Base-by-base conservation (phyloP, 805 yeast species). In the Yarrowia divulgata region DNA sequence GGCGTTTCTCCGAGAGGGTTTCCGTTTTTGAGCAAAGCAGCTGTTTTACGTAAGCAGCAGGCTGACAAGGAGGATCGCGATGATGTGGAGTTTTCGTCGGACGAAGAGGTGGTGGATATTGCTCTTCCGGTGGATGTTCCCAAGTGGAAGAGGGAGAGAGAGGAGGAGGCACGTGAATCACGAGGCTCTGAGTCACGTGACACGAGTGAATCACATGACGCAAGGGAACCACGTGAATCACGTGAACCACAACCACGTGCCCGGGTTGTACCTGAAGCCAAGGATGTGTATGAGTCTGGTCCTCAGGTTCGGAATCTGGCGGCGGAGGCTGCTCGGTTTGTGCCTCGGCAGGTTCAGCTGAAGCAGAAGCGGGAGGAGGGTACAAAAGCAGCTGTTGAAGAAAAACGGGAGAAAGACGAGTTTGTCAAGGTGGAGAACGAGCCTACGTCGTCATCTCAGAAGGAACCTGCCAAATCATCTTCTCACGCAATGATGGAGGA, bases 1-100 rank as follows among this genome's bases (percentile, higher is more conserved):
- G 77, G 77, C 1, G 46, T 50, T 19, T 72, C 77, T 12, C 77
- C 76, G 0, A 48, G 70, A 32, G 85, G 83, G 55, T 79, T 81
- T 1, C 71, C 72, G 14, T 60, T 13, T 18, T 4, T 60, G 18
- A 43, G 43, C 16, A 60, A 60, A 14, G 9, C 40, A 1, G 57
- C 40, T 3, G 57, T 35, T 4, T 23, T 48, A 29, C 48, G 52
- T 6, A 60, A 60, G 42, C 42, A 60, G 42, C 42, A 5, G 18
- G 8, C 3, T 7, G 68, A 48, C 14, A 37, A 63, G n/a, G 32
- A 9, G 1, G 68, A 48, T 10, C 10, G 18, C 2, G 55, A 48
- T 6, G 48, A 63, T 7, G 57, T 48, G 3, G 68, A 63, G 48
- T 49, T 23, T 40, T 63, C 68, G 46, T 48, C 68, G 0, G 68